Conservation (phyloP, 768 basidiomycete species). For the Lentinula sp. region DNA sequence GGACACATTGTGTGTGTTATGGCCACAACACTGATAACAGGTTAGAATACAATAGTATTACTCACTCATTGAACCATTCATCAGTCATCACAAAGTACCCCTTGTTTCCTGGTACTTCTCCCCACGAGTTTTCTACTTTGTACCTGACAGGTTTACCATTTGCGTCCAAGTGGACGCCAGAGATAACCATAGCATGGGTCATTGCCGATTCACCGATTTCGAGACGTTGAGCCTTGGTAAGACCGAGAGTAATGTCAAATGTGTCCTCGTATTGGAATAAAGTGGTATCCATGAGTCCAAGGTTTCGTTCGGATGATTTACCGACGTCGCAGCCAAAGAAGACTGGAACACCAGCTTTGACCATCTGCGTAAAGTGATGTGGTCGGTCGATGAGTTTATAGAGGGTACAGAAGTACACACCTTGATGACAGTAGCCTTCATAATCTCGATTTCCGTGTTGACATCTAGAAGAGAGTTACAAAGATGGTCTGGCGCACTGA, state of each 20-base stretch:
- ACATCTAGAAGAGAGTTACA: constrained; percentile 43
- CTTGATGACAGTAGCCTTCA: constrained; percentile 81
- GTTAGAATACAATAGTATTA: constrained; percentile 5
- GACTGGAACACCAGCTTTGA: constrained; percentile 84
- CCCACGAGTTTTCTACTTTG: constrained; percentile 98
- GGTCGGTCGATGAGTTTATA: background rate
- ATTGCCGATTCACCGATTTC: constrained; percentile 80
- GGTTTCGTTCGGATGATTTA: constrained; percentile 62
- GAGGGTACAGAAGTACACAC: constrained; percentile 18
- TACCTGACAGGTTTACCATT: constrained; percentile 78
- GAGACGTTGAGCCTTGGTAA: constrained; percentile 84
- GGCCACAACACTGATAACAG: background rate
- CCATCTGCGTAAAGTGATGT: constrained; percentile 33
- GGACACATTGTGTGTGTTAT: background rate
- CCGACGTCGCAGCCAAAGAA: constrained; percentile 98
- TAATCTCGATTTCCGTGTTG: constrained; percentile 75
- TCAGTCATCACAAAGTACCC: constrained; percentile 93
- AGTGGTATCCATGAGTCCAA: constrained; percentile 84
- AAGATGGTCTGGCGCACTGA: background rate
- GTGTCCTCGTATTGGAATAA: constrained; percentile 83
- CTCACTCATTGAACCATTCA: constrained; percentile 87
- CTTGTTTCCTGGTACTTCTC: constrained; percentile 66
- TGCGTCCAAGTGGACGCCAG: constrained; percentile 81
- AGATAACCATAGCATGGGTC: constrained; percentile 97
- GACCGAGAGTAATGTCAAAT: constrained; percentile 73